These are phyloP conservation scores for Irineochytrium annulatum DNA, from an alignment of 192 early-diverging fungal species.

Conservation along the genomic window DNA sequence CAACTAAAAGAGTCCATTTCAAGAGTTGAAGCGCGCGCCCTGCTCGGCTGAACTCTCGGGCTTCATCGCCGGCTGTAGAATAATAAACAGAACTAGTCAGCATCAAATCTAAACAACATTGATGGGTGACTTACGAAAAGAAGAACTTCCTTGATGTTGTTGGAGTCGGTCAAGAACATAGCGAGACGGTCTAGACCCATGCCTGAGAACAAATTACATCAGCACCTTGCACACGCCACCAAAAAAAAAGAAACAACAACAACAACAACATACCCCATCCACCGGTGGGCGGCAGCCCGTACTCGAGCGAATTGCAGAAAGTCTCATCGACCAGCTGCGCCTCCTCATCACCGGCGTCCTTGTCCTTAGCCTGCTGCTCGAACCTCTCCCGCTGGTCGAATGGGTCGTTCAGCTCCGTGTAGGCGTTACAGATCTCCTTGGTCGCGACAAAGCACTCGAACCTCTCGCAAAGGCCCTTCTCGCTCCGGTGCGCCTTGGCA, in stretches of 20 bases:
- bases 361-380: conserved; percentile 94
- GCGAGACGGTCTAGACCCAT: conserved; percentile 94
- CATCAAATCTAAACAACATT: background rate
- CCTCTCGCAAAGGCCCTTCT: conserved; percentile 90
- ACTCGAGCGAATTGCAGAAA: conserved; percentile 95
- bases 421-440: conserved; percentile 98
- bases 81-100: background rate
- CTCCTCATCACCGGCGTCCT: conserved; percentile 98
- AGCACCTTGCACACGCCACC: background rate
- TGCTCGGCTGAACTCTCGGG: conserved; percentile 42
- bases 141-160: conserved; percentile 94
- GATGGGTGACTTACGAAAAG: conserved; percentile 48
- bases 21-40: conserved; percentile 22
- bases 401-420: conserved; percentile 99
- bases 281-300: conserved; percentile 92
- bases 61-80: conserved; percentile 51
- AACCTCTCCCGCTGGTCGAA: conserved; percentile 98
- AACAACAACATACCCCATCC: conserved; percentile 47
- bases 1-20: background rate
- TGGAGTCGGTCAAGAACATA: conserved; percentile 98
- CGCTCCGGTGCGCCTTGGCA: conserved; percentile 91
- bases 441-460: conserved; percentile 98
- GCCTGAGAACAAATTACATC: conserved; percentile 38
- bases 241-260: conserved; percentile 5
- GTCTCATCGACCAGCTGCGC: conserved; percentile 97